Evolutionary conservation across 441 rosid species (phyloP), one percentile per base, ranked within the genome.

Genomic region (Syzygium malaccense): DNA sequence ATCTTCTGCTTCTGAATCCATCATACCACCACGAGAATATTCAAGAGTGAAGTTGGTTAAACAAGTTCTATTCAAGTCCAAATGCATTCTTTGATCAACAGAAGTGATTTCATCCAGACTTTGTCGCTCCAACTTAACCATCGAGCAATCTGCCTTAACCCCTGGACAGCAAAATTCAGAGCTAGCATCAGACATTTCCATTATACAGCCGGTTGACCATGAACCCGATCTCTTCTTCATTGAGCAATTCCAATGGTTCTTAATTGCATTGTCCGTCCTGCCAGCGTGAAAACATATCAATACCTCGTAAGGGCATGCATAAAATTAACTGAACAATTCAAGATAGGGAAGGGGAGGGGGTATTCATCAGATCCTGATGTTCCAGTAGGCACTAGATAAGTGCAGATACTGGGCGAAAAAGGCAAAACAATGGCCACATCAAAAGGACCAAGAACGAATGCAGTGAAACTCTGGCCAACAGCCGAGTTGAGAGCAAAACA

Each of bases 221-320:
- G 89, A 68, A 41, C 53, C 89, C 85, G 64, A 55, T 32, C 85
- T 90, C 87, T 85, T 87, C 88, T 86, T 87, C 88, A 88, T 45
- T 2, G 83, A 71, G 62, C 88, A 85, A 54, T 90, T 90, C 91
- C 89, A 90, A 66, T 88, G 91, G 86, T 90, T 90, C 71, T 90
- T 90, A 57, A 90, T 90, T 51, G 91, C 87, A 90, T 87, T 90
- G 88, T 85, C 88, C 55, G 91, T 56, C 86, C 91, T 89, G 86
- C 83, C 83, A 41, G 51, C 25, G 53, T 6, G n/a, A 78, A 41
- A 55, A 49, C 28, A 48, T 53, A 45, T 57, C 20, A 45, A 37
- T 54, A 37, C 66, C 86, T 26, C 45, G 2, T 45, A 87, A 48
- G 5, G 13, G 28, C 30, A 26, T 51, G n/a, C 83, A 75, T 41